These are phyloP conservation scores for Hymenoscyphus salicellus DNA, from an alignment of 2,329 filamentous ascomycete genomes.

Conservation along the genomic window DNA sequence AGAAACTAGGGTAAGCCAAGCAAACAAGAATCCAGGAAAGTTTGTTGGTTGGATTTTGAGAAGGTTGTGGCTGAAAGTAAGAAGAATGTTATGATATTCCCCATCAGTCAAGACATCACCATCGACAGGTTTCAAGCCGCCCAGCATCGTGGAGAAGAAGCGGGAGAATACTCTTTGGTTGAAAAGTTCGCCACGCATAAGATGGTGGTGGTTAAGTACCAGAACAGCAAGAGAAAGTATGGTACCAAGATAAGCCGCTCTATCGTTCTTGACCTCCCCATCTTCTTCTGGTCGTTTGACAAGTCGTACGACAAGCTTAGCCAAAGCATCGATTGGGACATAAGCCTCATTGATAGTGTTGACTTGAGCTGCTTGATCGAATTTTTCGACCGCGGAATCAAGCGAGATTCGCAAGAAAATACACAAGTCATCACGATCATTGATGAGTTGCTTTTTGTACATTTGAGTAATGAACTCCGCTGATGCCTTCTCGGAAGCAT, in stretches of 20 bases:
- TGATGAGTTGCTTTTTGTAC: constrained; percentile 69
- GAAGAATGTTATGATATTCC: constrained; percentile 66
- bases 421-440: constrained; percentile 71
- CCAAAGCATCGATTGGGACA: constrained; percentile 72
- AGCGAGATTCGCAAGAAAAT: constrained; percentile 78
- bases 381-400: constrained; percentile 74
- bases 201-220: constrained; percentile 80
- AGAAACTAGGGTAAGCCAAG: constrained; percentile 77
- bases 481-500: constrained; percentile 68
- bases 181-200: constrained; percentile 75
- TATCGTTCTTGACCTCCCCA: constrained; percentile 57
- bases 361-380: constrained; percentile 65
- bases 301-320: constrained; percentile 73
- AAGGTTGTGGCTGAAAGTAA: constrained; percentile 69
- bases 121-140: constrained; percentile 62
- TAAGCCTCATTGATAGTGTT: constrained; percentile 57
- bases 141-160: constrained; percentile 78
- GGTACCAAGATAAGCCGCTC: constrained; percentile 71
- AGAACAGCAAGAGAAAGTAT: constrained; percentile 75
- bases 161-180: constrained; percentile 90
- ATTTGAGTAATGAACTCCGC: constrained; percentile 81
- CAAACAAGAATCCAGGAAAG: constrained; percentile 79
- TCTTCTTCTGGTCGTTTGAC: constrained; percentile 65
- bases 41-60: constrained; percentile 70
- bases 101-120: constrained; percentile 57